Base-by-base conservation (phyloP, 2,329 filamentous ascomycete species). In the Exophiala sideris region DNA sequence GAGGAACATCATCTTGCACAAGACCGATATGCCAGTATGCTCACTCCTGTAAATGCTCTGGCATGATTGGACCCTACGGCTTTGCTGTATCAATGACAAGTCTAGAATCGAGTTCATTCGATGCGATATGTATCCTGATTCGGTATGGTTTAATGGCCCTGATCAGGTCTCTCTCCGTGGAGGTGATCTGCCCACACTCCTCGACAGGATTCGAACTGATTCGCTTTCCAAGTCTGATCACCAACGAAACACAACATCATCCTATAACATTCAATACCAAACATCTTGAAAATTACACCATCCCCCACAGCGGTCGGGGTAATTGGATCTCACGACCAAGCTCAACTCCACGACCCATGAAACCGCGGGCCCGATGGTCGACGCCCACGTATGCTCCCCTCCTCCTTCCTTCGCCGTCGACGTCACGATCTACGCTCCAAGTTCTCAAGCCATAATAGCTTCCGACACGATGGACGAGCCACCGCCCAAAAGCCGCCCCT, bases 401-500 rank as follows among this genome's bases (percentile, higher is more conserved):
- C 44, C 52, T 52, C 48, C 58, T 60, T 34, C 50, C 54, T 41
- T 48, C 45, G 16, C 56, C 56, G 36, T 56, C 56, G 11, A 58
- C 52, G 29, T 58, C 51, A 38, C 47, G 54, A 14, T 60, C 62
- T 56, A 92, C 82, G 3, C 88, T 91, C 75, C 85, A 90, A 16
- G 91, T 96, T 57, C 85, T 82, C 52, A 96, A 79, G 41, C 91
- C 91, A 68, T 97, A 97, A 70, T 97, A 97, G 38, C 87, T 83
- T 8, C 89, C 92, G 59, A 97, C 91, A 54, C 89, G 88, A 71
- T 97, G 91, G 1, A 95, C 89, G 50, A 97, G 82, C 88, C 91
- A 97, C 60, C 92, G 88, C 86, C 89, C 91, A 75, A 96, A 96
- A 3, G 86, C 82, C 46, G 88, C 88, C 6, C 84, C 82, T 56